Conservation (phyloP, 2,329 filamentous ascomycete species). For the Colletotrichum sp. region DNA sequence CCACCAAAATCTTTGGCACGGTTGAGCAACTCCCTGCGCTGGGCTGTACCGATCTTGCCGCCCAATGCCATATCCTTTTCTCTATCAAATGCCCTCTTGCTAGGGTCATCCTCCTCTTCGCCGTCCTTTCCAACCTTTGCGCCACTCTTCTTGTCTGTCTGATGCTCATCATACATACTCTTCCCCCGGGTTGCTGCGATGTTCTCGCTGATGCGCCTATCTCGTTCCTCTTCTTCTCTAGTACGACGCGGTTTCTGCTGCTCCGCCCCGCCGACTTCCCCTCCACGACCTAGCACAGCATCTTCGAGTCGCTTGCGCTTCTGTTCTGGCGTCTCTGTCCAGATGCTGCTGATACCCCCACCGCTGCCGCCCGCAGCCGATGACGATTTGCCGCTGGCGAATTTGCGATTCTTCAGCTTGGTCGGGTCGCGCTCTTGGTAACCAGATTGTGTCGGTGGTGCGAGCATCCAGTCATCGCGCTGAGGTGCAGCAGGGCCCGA, state of each 20-base stretch:
- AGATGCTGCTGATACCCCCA: slow-evolving; percentile 67
- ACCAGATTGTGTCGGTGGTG: slow-evolving; percentile 64
- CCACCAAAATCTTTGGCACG: slow-evolving; percentile 83
- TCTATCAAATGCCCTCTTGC: slow-evolving; percentile 83
- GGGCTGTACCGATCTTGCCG: slow-evolving; percentile 71
- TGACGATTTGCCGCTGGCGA: slow-evolving; percentile 66
- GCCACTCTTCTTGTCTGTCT: slow-evolving; percentile 37
- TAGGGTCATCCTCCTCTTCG: slow-evolving; percentile 87
- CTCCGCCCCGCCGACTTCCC: slow-evolving; percentile 24
- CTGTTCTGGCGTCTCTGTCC: slow-evolving; percentile 92
- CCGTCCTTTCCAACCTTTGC: slow-evolving; percentile 39
- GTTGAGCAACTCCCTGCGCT: slow-evolving; percentile 80
- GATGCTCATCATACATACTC: slow-evolving; percentile 66
- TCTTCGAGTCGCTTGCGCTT: slow-evolving; percentile 82
- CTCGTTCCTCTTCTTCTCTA: slow-evolving; percentile 62
- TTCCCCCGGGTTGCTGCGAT: slow-evolving; percentile 60
- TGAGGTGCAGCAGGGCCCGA: slow-evolving; percentile 52
- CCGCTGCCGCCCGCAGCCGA: slow-evolving; percentile 30
- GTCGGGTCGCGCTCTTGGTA: slow-evolving; percentile 78
- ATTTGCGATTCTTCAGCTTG: slow-evolving; percentile 81
- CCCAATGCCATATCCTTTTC: slow-evolving; percentile 92
- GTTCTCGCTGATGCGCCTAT: slow-evolving; percentile 50
- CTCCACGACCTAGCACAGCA: slow-evolving; percentile 77
- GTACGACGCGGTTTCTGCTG: slow-evolving; percentile 52
- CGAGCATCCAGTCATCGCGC: slow-evolving; percentile 87